Evolutionary conservation across 2,329 filamentous ascomycete species (phyloP).

Genomic region (Xylariaceae sp.): DNA sequence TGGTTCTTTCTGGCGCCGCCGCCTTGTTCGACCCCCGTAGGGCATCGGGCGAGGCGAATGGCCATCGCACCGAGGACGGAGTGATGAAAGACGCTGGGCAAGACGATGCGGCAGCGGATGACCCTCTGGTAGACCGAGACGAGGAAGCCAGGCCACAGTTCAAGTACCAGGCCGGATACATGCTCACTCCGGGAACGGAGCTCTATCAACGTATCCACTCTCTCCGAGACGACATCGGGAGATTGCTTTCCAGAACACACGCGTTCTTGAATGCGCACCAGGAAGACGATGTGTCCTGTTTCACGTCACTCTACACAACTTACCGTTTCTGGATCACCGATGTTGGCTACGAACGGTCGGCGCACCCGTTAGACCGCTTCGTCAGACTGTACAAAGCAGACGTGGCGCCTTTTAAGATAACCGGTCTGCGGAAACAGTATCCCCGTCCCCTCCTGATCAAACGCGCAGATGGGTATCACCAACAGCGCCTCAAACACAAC

Average conservation of each 20-base stretch:
- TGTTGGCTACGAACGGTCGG: constrained; percentile 91
- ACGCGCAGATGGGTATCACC: constrained; percentile 88
- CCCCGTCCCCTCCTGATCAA: constrained; percentile 88
- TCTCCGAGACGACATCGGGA: constrained; percentile 73
- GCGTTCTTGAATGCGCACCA: constrained; percentile 75
- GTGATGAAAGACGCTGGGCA: constrained; percentile 52
- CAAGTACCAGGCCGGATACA: constrained; percentile 82
- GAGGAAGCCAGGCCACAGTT: constrained; percentile 82
- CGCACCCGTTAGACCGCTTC: constrained; percentile 85
- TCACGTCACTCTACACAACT: constrained; percentile 85
- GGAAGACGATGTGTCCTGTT: constrained; percentile 93
- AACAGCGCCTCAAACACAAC: constrained; percentile 91
- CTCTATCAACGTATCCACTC: constrained; percentile 74
- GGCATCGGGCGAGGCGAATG: constrained; percentile 49
- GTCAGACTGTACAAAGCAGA: constrained; percentile 80
- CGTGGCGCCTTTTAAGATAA: constrained; percentile 89
- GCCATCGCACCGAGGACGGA: constrained; percentile 34
- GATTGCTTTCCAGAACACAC: constrained; percentile 77
- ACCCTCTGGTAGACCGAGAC: constrained; percentile 61
- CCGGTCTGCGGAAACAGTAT: constrained; percentile 85
- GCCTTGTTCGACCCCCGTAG: constrained; percentile 79
- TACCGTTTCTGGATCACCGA: constrained; percentile 97
- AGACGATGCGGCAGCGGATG: constrained; percentile 44
- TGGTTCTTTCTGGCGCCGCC: constrained; percentile 88
- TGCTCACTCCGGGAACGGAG: constrained; percentile 55